Percentiles rank a stretch among this genome's conserved stretches.
Evolutionary conservation across 2,329 filamentous ascomycete species (phyloP).

Genomic region (Corynespora cassiicola): DNA sequence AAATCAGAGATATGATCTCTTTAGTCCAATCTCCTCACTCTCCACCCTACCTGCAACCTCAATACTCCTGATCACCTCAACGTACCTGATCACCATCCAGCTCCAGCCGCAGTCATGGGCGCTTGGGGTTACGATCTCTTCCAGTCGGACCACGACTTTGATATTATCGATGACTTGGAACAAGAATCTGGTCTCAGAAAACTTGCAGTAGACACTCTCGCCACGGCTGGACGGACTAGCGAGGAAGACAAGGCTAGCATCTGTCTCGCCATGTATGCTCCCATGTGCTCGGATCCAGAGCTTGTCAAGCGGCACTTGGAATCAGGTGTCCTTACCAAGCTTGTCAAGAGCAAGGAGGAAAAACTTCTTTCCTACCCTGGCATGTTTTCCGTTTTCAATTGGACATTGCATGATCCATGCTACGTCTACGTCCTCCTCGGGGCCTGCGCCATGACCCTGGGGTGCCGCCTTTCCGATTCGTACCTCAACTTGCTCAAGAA

Average conservation of each 20-base stretch:
- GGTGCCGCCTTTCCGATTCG: constrained; percentile 15
- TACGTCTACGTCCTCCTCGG: constrained; percentile 25
- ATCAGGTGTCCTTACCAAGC: constrained; percentile 15
- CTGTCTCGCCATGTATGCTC: constrained; percentile 14
- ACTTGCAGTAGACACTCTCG: constrained; percentile 15
- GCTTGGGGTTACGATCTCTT: constrained; percentile 26
- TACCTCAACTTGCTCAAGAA: constrained; percentile 22
- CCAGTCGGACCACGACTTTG: constrained; percentile 27
- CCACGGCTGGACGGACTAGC: no score
- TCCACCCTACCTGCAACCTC: no score
- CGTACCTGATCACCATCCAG: no score
- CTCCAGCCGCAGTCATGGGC: no score
- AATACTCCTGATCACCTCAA: no score
- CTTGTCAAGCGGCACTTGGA: constrained; percentile 26
- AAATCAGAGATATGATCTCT: no score
- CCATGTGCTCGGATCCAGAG: constrained; percentile 13
- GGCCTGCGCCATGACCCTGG: constrained; percentile 26
- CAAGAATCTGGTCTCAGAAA: constrained; percentile 18
- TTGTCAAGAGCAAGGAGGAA: constrained; percentile 17
- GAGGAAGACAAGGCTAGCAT: constrained; percentile 20
- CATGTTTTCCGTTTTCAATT: background rate
- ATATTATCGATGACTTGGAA: constrained; percentile 17
- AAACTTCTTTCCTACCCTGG: constrained; percentile 13
- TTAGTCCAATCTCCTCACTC: no score
- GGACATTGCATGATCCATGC: constrained; percentile 20